A percentile compares a stretch with the other conserved stretches of the same genome.
These are phyloP conservation scores for Coelastrella sp. DNA, from an alignment of 139 green algal genomes.

Conservation along the genomic window DNA sequence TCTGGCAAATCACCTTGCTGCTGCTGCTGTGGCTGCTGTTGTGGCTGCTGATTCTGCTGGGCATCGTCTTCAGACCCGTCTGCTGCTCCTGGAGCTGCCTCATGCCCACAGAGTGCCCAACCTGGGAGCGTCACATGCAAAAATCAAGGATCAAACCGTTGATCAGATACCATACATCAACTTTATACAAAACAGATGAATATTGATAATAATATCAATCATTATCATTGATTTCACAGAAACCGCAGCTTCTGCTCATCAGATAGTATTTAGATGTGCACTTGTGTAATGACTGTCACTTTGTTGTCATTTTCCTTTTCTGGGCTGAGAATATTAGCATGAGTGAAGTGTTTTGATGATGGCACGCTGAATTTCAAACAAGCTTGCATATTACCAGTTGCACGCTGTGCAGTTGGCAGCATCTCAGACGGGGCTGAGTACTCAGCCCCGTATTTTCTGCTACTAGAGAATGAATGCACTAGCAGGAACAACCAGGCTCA, in stretches of 20 bases:
- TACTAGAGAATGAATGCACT: too few relatives aligned
- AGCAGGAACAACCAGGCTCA: too few relatives aligned
- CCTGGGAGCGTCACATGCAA: not conserved
- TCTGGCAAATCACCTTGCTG: not conserved
- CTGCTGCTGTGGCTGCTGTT: not conserved
- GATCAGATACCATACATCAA: not conserved
- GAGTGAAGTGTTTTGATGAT: too few relatives aligned
- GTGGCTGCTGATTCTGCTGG: not conserved
- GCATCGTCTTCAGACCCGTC: not conserved
- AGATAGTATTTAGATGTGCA: not conserved
- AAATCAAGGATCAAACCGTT: not conserved
- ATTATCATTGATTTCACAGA: not conserved
- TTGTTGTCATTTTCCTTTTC: not conserved
- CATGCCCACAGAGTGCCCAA: conserved; percentile 36
- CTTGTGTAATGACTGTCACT: not conserved
- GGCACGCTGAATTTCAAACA: too few relatives aligned
- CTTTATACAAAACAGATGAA: not conserved
- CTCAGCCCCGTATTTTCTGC: too few relatives aligned
- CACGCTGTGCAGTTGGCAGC: too few relatives aligned
- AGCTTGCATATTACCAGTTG: too few relatives aligned
- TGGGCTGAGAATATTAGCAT: not conserved
- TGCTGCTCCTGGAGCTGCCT: not conserved
- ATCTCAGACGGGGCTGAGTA: too few relatives aligned
- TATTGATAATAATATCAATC: too few relatives aligned
- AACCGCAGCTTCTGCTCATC: not conserved